These are phyloP conservation scores for Canavalia gladiata DNA, from an alignment of 306 rosid species.

Conservation along the genomic window DNA sequence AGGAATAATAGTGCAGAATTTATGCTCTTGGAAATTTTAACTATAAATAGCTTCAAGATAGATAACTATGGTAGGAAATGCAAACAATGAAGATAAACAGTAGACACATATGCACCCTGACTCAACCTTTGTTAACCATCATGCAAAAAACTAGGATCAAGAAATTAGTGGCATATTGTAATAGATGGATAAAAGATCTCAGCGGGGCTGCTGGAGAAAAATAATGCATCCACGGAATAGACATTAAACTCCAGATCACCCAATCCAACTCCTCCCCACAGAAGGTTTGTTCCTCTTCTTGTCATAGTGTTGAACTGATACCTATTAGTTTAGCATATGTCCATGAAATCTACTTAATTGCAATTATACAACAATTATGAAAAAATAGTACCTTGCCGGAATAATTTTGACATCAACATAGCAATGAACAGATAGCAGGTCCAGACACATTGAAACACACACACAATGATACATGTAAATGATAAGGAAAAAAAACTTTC, in stretches of 20 bases:
- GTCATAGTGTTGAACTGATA: slow-evolving; percentile 28
- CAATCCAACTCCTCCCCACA: slow-evolving; percentile 3
- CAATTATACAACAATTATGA: slow-evolving; percentile 30
- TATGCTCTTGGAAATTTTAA: slow-evolving; percentile 24
- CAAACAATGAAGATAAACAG: slow-evolving; percentile 38
- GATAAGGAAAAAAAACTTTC: slow-evolving; percentile 29
- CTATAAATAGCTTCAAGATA: slow-evolving; percentile 8
- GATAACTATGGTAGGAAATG: slow-evolving; percentile 7
- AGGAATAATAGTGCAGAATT: slow-evolving; percentile 42
- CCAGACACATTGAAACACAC: slow-evolving; percentile 6
- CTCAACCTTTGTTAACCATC: slow-evolving; percentile 20
- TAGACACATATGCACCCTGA: slow-evolving; percentile 25
- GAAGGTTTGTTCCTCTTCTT: not conserved
- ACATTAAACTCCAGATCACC: slow-evolving; percentile 7
- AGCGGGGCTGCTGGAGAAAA: slow-evolving; percentile 22
- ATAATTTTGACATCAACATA: slow-evolving; percentile 24
- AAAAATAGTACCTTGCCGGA: slow-evolving; percentile 25
- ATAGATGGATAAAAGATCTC: slow-evolving; percentile 7
- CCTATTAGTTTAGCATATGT: slow-evolving; percentile 27
- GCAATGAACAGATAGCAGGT: slow-evolving; percentile 25
- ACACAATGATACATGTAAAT: slow-evolving; percentile 6
- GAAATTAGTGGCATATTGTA: slow-evolving; percentile 18
- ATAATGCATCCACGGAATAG: not conserved
- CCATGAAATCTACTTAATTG: slow-evolving; percentile 9
- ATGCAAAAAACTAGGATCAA: slow-evolving; percentile 3